Evolutionary conservation across 495 filamentous ascomycete species (phyloP).

Genomic region (Penicillium robsamsonii): DNA sequence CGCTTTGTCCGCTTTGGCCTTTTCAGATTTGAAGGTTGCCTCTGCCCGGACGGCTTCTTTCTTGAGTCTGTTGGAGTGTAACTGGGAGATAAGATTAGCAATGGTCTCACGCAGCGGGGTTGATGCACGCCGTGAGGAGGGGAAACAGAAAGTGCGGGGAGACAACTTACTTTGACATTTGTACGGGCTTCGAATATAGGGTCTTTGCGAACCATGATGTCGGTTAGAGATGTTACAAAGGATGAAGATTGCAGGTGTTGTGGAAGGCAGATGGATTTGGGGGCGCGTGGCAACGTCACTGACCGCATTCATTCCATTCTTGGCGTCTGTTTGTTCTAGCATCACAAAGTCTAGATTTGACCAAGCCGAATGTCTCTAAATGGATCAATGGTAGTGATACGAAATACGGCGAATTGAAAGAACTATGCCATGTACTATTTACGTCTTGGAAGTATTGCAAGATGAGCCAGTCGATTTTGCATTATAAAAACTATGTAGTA

Average conservation of each 20-base stretch:
- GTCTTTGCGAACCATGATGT: conserved; percentile 48
- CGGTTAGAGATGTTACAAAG: not conserved
- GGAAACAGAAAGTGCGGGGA: conserved; percentile 4
- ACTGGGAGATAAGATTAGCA: conserved; percentile 20
- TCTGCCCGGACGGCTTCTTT: conserved; percentile 48
- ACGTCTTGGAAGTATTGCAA: not conserved
- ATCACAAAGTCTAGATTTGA: not conserved
- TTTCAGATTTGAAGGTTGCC: conserved; percentile 48
- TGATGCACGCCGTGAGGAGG: not conserved
- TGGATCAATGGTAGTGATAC: too few relatives aligned
- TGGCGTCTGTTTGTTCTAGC: conserved; percentile 12
- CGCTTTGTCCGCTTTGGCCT: conserved; percentile 48
- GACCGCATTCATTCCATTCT: conserved; percentile 25
- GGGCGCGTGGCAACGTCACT: conserved; percentile 31
- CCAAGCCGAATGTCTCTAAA: not conserved
- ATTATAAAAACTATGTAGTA: conserved; percentile 19
- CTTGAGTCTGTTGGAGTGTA: conserved; percentile 49
- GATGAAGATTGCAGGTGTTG: conserved; percentile 2
- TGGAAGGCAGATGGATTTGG: conserved; percentile 10
- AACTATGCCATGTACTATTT: not conserved
- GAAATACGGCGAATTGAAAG: too few relatives aligned
- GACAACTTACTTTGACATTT: conserved; percentile 45
- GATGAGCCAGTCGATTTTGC: conserved; percentile 19
- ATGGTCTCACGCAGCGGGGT: not conserved
- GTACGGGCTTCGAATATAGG: conserved; percentile 52